Base-by-base conservation (phyloP, 257 asterid species). In the Thymus mandschuricus region DNA sequence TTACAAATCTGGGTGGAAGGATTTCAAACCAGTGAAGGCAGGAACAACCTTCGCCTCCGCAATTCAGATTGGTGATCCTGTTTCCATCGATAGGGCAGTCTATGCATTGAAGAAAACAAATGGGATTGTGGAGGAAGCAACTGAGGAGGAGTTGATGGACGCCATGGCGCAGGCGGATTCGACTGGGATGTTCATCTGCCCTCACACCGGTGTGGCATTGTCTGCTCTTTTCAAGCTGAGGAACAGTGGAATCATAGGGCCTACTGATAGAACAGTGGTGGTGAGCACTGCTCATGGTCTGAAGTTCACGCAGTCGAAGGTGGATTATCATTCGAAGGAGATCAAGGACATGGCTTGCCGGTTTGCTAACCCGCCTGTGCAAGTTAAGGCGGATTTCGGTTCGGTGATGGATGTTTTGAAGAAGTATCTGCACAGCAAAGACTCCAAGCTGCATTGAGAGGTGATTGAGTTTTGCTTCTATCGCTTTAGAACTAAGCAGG, bases 161-260 rank as follows among this genome's bases (percentile, higher is more conserved):
- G 95, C 97, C 9, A 89, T 82, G 91, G 97, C 96, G 10, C 89
- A 87, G 75, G 97, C 97, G 0, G 97, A 91, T 61, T 91, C 97
- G 0, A 89, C 97, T 2, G 96, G 97, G 78, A 91, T 91, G 97
- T 91, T 89, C 55, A 89, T 91, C 10, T 91, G 97, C 77, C 97
- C 96, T 1, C 97, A 91, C 67, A 91, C 97, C 1, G 97, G 97
- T 0, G 97, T 91, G 76, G 97, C 97, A 35, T 71, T 89, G 80
- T 75, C 88, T 49, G 97, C 97, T 0, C 55, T 91, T 81, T 72
- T 81, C 46, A 91, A 91, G 91, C 56, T 91, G 82, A 86, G 97
- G 82, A 84, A 83, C 2, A 83, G 81, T 30, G 97, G 97, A 41
- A 69, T 89, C 21, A 89, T 91, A 9, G 79, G 76, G 3, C 85